Conservation (phyloP, 1,284 basidiomycete genomes). For the Coniferiporia weirii region DNA sequence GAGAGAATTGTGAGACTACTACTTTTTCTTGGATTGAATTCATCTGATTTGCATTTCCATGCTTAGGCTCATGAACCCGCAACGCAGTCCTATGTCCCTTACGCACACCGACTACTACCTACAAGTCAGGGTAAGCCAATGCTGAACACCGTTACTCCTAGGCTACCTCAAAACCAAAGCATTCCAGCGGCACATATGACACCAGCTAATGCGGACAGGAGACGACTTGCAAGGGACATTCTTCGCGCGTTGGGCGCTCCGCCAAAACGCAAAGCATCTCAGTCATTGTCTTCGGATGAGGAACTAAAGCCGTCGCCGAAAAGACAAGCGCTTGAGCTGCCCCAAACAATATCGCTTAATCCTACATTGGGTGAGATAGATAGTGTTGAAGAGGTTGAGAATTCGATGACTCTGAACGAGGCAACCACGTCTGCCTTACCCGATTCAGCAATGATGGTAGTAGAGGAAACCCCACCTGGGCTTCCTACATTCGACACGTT, state of each 20-base stretch:
- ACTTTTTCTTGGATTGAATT: background rate
- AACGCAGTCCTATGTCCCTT: no score
- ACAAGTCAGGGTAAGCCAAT: background rate
- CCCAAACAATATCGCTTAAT: background rate
- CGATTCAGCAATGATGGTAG: background rate
- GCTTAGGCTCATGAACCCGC: no score
- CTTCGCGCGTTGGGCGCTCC: slow-evolving; percentile 16
- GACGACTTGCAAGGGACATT: slow-evolving; percentile 19
- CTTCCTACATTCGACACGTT: background rate
- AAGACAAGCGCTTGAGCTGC: background rate
- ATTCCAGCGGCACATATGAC: background rate
- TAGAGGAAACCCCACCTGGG: background rate
- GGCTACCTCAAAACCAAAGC: background rate
- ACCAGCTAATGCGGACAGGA: slow-evolving; percentile 17
- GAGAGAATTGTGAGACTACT: background rate
- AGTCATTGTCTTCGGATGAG: background rate
- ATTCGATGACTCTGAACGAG: background rate
- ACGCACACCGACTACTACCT: no score
- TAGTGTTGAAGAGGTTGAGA: background rate
- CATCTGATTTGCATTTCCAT: background rate
- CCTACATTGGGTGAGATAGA: background rate
- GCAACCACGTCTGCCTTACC: background rate
- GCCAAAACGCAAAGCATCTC: slow-evolving; percentile 16
- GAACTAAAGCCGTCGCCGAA: background rate
- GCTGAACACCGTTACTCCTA: background rate